phyloP scores from a whole-genome alignment of 2,329 filamentous ascomycete species.

The Akanthomyces lecanii region DNA sequence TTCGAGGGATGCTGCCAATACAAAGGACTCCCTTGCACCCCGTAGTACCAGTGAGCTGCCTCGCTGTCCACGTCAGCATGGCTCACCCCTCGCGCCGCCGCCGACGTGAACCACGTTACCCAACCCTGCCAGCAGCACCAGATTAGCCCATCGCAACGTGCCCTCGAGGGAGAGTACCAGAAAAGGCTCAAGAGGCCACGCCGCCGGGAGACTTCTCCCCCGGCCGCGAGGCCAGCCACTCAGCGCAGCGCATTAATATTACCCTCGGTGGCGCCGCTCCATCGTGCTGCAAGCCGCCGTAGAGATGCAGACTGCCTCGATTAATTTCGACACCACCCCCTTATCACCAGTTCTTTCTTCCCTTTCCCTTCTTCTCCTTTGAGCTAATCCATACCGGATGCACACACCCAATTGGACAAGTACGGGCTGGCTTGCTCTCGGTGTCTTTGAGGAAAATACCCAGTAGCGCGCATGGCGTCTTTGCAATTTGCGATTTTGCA shows the following conservation, averaged over 20 bases:
- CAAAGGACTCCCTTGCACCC: neutral
- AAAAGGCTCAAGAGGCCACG: too few relatives aligned
- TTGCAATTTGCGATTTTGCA: constrained; percentile 1
- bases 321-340: constrained; percentile 3
- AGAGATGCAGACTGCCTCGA: constrained; percentile 5
- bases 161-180: too few relatives aligned
- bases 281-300: neutral
- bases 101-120: too few relatives aligned
- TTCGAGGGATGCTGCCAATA: neutral
- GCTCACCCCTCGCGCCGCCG: neutral
- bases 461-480: constrained; percentile 4
- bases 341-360: neutral
- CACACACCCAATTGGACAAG: neutral
- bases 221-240: constrained; percentile 4
- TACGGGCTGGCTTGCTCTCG: neutral
- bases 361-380: neutral
- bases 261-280: constrained; percentile 11
- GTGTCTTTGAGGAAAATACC: neutral
- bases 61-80: neutral
- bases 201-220: neutral
- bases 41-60: neutral
- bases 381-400: neutral
- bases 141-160: neutral
- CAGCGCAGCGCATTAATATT: constrained; percentile 11
- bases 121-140: too few relatives aligned